Conservation (phyloP, 2,329 filamentous ascomycete species). For the Mollisia scopiformis region DNA sequence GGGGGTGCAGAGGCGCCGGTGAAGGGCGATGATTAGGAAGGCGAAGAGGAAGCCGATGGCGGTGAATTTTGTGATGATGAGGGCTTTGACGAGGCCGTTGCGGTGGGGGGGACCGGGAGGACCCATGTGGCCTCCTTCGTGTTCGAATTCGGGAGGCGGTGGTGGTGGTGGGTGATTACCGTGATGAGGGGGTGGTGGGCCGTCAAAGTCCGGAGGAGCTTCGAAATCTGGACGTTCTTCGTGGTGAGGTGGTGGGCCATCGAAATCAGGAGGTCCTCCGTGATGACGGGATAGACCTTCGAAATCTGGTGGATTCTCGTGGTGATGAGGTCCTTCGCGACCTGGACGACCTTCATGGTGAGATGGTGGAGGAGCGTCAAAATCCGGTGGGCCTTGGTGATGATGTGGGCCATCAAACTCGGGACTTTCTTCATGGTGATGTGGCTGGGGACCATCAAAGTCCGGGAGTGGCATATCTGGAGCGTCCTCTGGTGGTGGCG, state of each 20-base stretch:
- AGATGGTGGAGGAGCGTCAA: slow-evolving; percentile 2
- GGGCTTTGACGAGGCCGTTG: slow-evolving; percentile 6
- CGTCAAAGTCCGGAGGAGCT: not conserved
- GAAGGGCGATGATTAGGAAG: slow-evolving; percentile 26
- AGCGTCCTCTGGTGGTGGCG: slow-evolving; percentile 4
- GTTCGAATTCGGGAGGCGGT: not conserved
- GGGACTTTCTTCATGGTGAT: not conserved
- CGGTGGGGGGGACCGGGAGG: not conserved
- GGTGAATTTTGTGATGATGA: slow-evolving; percentile 26
- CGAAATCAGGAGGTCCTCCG: not conserved
- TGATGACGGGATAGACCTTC: slow-evolving; percentile 4
- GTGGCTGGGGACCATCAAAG: slow-evolving; percentile 12
- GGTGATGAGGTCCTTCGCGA: not conserved
- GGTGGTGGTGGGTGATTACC: not conserved
- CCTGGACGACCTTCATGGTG: not conserved
- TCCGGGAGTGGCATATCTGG: slow-evolving; percentile 5
- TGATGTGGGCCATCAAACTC: not conserved
- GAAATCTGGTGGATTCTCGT: slow-evolving; percentile 1
- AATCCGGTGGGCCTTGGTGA: not conserved
- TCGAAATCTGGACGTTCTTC: not conserved
- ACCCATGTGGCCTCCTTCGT: not conserved
- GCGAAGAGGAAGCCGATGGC: slow-evolving; percentile 30
- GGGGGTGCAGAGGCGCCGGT: slow-evolving; percentile 23
- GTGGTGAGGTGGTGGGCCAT: not conserved
- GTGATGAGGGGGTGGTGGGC: slow-evolving; percentile 12